Evolutionary conservation across 768 basidiomycete species (phyloP), one percentile per base, ranked within the genome.

Genomic region (Neoboletus subvelutipes): DNA sequence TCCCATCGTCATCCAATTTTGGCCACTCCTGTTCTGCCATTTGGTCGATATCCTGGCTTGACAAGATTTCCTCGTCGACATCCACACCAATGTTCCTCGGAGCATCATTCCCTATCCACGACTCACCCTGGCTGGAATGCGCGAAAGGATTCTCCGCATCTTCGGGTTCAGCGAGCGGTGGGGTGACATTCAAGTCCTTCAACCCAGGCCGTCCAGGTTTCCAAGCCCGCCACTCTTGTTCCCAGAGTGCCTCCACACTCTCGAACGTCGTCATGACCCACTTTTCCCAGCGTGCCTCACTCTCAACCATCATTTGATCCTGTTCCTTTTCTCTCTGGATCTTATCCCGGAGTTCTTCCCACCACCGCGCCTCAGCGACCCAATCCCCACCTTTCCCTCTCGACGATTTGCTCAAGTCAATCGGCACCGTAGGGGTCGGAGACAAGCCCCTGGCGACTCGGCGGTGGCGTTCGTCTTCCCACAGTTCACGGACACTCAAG

Each of bases 381-480:
- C 88, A 95, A 50, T 78, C 82, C 41, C 78, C 80, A 1, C 83
- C 84, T 31, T 69, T 62, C 24, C 73, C 80, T 69, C 90, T 78
- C 7, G 80, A 82, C 8, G 81, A 79, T 58, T 83, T 87, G 64
- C 84, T 88, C 50, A 79, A 80, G 68, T 88, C 87, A 34, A 83
- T 71, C 15, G 92, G 90, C 54, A 93, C 77, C 42, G 82, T 82
- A 13, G 90, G 89, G 18, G 89, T 83, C 6, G 93, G 85, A 57
- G 82, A 67, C 34, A 94, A 77, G 1, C 93, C 93, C 34, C 79
- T 81, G 4, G 77, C 78, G 26, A 72, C 70, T 20, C 95, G 80
- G 10, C 94, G 83, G 12, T 79, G 78, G n/a, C 90, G 83, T 73
- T 99, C 96, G 64, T 98, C 94, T 50, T 95, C 92, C 96, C 96